Conservation (phyloP, 495 filamentous ascomycete genomes). For the Oidiodendron maius region DNA sequence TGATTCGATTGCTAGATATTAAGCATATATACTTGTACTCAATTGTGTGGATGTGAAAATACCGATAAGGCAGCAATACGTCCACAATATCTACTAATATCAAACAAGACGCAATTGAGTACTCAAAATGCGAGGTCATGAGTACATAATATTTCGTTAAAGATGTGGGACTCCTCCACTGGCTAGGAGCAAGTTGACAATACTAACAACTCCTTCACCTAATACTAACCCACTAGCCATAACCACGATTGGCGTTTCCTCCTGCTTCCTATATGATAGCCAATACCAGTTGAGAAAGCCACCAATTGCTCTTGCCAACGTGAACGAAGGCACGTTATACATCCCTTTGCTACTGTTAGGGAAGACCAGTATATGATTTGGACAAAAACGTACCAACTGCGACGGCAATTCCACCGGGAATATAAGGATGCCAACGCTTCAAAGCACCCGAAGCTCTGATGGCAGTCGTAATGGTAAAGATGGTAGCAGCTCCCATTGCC, state of each 20-base stretch:
- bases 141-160: too few species aligned
- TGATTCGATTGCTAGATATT: too few species aligned
- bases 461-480: constrained; percentile 66
- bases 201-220: constrained; percentile 90
- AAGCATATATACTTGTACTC: too few species aligned
- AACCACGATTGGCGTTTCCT: constrained; percentile 53
- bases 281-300: constrained; percentile 84
- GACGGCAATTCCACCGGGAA: constrained; percentile 93
- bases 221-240: constrained; percentile 73
- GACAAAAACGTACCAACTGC: constrained; percentile 58
- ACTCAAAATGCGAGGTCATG: too few species aligned
- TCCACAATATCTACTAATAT: too few species aligned
- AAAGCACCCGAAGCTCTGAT: constrained; percentile 51
- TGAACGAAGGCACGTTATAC: constrained; percentile 97
- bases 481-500: constrained; percentile 59
- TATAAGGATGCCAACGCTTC: constrained; percentile 48
- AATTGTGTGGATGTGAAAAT: too few species aligned
- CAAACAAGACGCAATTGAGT: too few species aligned
- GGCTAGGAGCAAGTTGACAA: constrained; percentile 81
- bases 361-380: neutral
- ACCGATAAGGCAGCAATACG: too few species aligned
- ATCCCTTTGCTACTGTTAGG: constrained; percentile 55
- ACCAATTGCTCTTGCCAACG: constrained; percentile 80
- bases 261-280: constrained; percentile 40
- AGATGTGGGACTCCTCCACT: constrained; percentile 75